Evolutionary conservation across 352 stramenopile genomes (phyloP).

Genomic region (Phytophthora pinifolia): DNA sequence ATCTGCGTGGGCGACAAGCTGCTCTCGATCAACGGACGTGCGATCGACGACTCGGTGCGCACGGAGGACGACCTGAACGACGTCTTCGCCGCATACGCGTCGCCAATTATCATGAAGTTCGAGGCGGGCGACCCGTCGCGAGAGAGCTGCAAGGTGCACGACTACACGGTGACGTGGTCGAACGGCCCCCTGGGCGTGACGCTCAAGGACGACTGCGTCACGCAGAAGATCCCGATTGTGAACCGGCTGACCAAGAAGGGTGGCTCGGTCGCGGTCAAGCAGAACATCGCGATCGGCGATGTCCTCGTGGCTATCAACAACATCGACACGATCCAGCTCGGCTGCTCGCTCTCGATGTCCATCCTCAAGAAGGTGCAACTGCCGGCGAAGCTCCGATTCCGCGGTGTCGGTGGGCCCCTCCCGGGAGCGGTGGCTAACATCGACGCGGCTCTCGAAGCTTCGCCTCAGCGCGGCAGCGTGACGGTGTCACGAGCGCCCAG

Average conservation of each 20-base stretch:
- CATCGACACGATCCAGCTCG: conserved; percentile 87
- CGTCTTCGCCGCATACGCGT: conserved; percentile 68
- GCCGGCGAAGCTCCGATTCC: conserved; percentile 81
- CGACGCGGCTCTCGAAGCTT: conserved; percentile 13
- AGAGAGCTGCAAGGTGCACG: conserved; percentile 69
- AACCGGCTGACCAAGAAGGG: conserved; percentile 87
- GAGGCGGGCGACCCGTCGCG: conserved; percentile 43
- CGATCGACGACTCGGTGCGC: conserved; percentile 57
- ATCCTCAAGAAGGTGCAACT: conserved; percentile 89
- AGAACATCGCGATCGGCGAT: conserved; percentile 88
- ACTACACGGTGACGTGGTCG: conserved; percentile 87
- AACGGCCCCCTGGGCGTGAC: conserved; percentile 86
- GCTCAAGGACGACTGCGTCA: conserved; percentile 83
- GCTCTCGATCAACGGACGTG: conserved; percentile 75
- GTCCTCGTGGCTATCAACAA: conserved; percentile 89
- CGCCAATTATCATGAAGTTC: conserved; percentile 87
- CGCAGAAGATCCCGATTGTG: conserved; percentile 86
- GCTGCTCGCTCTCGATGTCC: conserved; percentile 87
- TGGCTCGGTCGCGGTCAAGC: conserved; percentile 83
- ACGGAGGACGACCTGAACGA: conserved; percentile 74
- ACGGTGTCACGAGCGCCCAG: conserved; percentile 32
- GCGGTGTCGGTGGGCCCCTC: conserved; percentile 68
- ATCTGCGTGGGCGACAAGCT: conserved; percentile 69
- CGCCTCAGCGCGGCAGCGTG: conserved; percentile 17
- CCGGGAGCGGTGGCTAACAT: conserved; percentile 24